These are phyloP conservation scores for Erysimum cheiranthoides DNA, from an alignment of 345 rosid species.

Conservation along the genomic window DNA sequence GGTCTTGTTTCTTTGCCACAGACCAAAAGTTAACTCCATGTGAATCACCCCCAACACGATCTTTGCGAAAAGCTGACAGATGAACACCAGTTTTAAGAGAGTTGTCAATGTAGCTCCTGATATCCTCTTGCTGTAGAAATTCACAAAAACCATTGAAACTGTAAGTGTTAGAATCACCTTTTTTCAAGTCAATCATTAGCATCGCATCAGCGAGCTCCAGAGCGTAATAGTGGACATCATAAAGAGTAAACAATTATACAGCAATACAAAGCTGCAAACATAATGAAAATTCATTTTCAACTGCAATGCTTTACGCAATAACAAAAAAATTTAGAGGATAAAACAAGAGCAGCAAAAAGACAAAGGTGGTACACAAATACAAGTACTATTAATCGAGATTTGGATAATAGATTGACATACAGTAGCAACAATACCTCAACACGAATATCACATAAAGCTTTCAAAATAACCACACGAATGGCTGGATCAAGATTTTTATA, in stretches of 20 bases:
- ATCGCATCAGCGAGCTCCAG: constrained; percentile 67
- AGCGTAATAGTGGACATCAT: constrained; percentile 20
- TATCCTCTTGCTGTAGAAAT: constrained; percentile 92
- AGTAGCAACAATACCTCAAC: constrained; percentile 75
- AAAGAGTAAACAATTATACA: constrained; percentile 13
- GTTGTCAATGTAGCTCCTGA: constrained; percentile 85
- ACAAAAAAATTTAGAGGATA: background rate
- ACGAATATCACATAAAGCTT: constrained; percentile 97
- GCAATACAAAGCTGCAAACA: constrained; percentile 13
- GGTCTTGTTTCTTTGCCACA: constrained; percentile 24
- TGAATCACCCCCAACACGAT: constrained; percentile 95
- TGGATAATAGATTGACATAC: background rate
- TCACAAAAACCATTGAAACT: constrained; percentile 29
- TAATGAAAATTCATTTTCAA: constrained; percentile 19
- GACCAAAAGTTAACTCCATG: constrained; percentile 94
- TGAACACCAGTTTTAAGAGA: constrained; percentile 86
- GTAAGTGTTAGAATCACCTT: constrained; percentile 8
- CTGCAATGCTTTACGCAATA: background rate
- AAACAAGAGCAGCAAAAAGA: constrained; percentile 13
- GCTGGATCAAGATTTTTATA: constrained; percentile 94
- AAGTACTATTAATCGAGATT: constrained; percentile 9
- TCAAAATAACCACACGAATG: constrained; percentile 92
- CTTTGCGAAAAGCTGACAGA: constrained; percentile 85
- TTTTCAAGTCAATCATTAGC: constrained; percentile 29
- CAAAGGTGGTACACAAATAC: background rate